Evolutionary conservation across 306 rosid species (phyloP).

Genomic region (Prunus mongolica): DNA sequence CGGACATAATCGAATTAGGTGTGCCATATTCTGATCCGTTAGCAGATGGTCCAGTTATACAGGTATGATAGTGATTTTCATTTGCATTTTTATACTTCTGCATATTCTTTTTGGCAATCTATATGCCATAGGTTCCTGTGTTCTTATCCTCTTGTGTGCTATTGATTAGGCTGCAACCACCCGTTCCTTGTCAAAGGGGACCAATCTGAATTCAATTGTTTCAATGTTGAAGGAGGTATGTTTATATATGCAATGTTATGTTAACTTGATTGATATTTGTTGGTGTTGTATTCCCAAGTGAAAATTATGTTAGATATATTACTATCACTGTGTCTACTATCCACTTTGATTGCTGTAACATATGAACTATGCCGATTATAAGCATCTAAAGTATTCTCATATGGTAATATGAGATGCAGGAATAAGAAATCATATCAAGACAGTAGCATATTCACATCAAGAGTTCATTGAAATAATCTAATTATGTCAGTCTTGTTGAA

Average conservation of each 20-base stretch:
- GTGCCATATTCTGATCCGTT: constrained; percentile 94
- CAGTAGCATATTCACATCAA: not conserved
- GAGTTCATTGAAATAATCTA: not conserved
- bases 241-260: constrained; percentile 15
- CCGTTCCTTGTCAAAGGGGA: constrained; percentile 80
- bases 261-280: constrained; percentile 4
- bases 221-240: constrained; percentile 88
- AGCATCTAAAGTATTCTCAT: not conserved
- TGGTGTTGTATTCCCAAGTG: not conserved
- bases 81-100: not conserved
- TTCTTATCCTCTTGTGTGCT: constrained; percentile 15
- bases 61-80: constrained; percentile 41
- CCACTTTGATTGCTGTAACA: not conserved
- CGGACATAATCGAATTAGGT: constrained; percentile 91
- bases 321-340: not conserved
- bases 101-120: not conserved
- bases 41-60: constrained; percentile 99
- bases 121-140: not conserved
- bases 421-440: not conserved
- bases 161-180: constrained; percentile 86
- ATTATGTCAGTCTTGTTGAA: constrained; percentile 18
- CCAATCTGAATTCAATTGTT: constrained; percentile 57
- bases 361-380: not conserved
- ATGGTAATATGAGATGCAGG: not conserved
- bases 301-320: not conserved